These are phyloP conservation scores for Thalassiosira sp. DNA, from an alignment of 352 stramenopile species.

Conservation along the genomic window DNA sequence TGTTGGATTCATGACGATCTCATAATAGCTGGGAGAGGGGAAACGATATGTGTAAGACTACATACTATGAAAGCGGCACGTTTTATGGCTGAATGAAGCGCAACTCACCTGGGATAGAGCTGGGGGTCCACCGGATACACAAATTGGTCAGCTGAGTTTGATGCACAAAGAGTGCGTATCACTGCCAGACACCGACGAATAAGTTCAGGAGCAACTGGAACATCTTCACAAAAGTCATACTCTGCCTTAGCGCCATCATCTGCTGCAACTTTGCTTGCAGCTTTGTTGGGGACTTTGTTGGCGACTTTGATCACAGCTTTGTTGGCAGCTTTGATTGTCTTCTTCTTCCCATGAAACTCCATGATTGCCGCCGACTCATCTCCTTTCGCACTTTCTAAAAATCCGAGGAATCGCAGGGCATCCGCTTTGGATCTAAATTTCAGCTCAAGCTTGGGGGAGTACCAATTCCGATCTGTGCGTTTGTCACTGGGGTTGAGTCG, in stretches of 20 bases:
- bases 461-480: slow-evolving; percentile 44
- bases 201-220: slow-evolving; percentile 68
- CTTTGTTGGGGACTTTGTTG: slow-evolving; percentile 13
- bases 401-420: slow-evolving; percentile 26
- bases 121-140: slow-evolving; percentile 83
- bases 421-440: slow-evolving; percentile 50
- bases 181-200: slow-evolving; percentile 83
- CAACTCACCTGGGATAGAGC: slow-evolving; percentile 69
- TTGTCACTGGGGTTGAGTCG: slow-evolving; percentile 40
- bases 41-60: background rate
- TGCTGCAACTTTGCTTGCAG: slow-evolving; percentile 6
- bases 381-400: slow-evolving; percentile 31
- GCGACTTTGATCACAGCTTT: slow-evolving; percentile 10
- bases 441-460: slow-evolving; percentile 49
- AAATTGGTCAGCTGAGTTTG: slow-evolving; percentile 76
- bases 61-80: background rate
- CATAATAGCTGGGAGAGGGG: slow-evolving; percentile 71
- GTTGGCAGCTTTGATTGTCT: slow-evolving; percentile 5
- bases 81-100: background rate
- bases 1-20: slow-evolving; percentile 76
- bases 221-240: slow-evolving; percentile 81
- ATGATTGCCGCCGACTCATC: slow-evolving; percentile 49
- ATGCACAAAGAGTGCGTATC: slow-evolving; percentile 67
- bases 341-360: slow-evolving; percentile 50
- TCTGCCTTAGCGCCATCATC: slow-evolving; percentile 36